A percentile compares a stretch with the other conserved stretches of the same genome.
Conservation (phyloP, 2,329 filamentous ascomycete species). For the Fusarium nurragi region DNA sequence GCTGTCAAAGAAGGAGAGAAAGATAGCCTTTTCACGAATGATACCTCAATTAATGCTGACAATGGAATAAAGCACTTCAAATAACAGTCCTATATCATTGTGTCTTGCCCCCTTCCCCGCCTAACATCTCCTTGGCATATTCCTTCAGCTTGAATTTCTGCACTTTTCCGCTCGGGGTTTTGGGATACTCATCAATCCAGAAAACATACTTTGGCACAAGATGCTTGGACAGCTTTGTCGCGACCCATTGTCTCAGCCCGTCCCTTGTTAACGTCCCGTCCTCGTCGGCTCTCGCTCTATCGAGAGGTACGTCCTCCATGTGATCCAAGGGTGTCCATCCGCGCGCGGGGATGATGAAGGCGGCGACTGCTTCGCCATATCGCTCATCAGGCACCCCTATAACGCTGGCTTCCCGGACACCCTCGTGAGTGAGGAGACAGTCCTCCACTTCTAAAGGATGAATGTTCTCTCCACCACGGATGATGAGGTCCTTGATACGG, state of each 20-base stretch:
- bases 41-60: slow-evolving; percentile 35
- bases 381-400: slow-evolving; percentile 83
- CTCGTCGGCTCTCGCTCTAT: slow-evolving; percentile 29
- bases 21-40: slow-evolving; percentile 22
- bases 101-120: slow-evolving; percentile 5
- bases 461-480: slow-evolving; percentile 94
- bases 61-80: slow-evolving; percentile 16
- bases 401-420: slow-evolving; percentile 79
- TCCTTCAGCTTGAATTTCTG: slow-evolving; percentile 90
- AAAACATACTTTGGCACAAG: slow-evolving; percentile 92
- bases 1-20: slow-evolving; percentile 2
- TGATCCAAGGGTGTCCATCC: slow-evolving; percentile 43
- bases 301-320: slow-evolving; percentile 37
- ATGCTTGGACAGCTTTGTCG: slow-evolving; percentile 72
- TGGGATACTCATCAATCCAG: slow-evolving; percentile 85
- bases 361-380: slow-evolving; percentile 88
- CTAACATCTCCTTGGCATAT: slow-evolving; percentile 58
- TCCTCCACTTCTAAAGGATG: slow-evolving; percentile 94
- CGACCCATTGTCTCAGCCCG: slow-evolving; percentile 77
- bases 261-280: slow-evolving; percentile 59
- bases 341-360: slow-evolving; percentile 73
- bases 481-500: slow-evolving; percentile 94
- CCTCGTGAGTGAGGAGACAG: slow-evolving; percentile 77
- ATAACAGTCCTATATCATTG: not conserved
- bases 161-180: slow-evolving; percentile 96